Base-by-base conservation (phyloP, 2,329 filamentous ascomycete genomes). In the Gaeumannomyces tritici region DNA sequence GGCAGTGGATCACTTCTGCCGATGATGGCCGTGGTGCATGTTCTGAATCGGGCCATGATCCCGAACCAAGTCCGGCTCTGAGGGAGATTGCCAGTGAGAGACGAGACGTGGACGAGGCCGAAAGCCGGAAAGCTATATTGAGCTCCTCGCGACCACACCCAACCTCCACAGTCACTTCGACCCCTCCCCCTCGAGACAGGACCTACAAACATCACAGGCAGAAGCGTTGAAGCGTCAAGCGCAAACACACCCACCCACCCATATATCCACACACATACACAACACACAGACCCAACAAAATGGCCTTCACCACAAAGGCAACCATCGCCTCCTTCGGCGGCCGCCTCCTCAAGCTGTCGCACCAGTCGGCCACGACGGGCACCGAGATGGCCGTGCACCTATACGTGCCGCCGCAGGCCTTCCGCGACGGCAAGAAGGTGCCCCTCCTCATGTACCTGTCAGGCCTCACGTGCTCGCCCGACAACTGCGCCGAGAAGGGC, bases 351-450 rank as follows among this genome's bases (percentile, higher is more conserved):
- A 98, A 99, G 82, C 90, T 99, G 65, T 86, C 88, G 69, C 95
- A 99, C 83, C 78, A 88, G 72, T 91, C 93, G 62, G 79, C 83
- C 67, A 83, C 85, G 65, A 96, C 91, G 63, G 86, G 85, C 69
- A 96, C 91, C 68, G 87, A 92, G 70, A 99, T 98, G 93, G 86
- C 85, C 73, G 85, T 98, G 72, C 96, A 96, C 79, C 83, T 99
- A 70, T 99, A 90, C 80, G 83, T 99, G 4, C 95, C 95, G 28
- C 86, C 90, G 2, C 81, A 87, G 70, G 85, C 90, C 62, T 76
- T 82, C 65, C 42, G 42, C 2, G 69, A 75, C 21, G 69, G 75
- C 60, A 62, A 75, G 1, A 89, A 89, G 70, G 86, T 91, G 2
- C 95, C 95, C 28, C 85, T 98, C 33, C 84, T 99, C 63, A 87